Conservation (phyloP, 2,329 filamentous ascomycete genomes). For the Fusarium goolgardi region DNA sequence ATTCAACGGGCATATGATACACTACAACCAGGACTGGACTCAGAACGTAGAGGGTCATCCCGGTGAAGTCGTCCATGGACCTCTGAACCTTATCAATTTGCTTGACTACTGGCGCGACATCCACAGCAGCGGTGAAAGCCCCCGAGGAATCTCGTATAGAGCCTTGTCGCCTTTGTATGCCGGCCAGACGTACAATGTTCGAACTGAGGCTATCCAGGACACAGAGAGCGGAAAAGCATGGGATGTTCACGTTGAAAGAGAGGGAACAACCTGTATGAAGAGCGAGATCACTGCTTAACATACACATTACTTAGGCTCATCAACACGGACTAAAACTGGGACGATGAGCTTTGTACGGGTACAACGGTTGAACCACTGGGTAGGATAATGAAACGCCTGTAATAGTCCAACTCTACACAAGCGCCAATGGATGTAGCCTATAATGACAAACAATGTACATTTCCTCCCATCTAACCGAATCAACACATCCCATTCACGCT, state of each 20-base stretch:
- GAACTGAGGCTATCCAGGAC: constrained; percentile 59
- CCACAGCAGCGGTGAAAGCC: constrained; percentile 47
- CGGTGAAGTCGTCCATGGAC: constrained; percentile 81
- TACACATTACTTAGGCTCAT: neutral
- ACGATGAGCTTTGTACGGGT: neutral
- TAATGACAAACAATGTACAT: neutral
- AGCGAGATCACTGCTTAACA: constrained; percentile 45
- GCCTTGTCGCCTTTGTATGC: constrained; percentile 78
- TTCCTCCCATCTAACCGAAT: constrained; percentile 13
- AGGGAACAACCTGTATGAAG: constrained; percentile 53
- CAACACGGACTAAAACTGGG: neutral
- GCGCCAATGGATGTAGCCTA: constrained; percentile 30
- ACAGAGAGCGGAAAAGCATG: constrained; percentile 51
- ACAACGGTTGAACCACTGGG: neutral
- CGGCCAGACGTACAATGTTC: constrained; percentile 72
- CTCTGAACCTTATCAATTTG: constrained; percentile 78
- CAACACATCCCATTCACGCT: constrained; percentile 14
- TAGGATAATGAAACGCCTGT: constrained; percentile 14
- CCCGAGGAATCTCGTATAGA: constrained; percentile 68
- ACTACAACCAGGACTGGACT: constrained; percentile 78
- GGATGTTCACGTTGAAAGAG: constrained; percentile 62
- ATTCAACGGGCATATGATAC: constrained; percentile 88
- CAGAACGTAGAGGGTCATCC: constrained; percentile 74
- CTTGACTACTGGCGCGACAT: constrained; percentile 74
- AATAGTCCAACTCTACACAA: constrained; percentile 25